Base-by-base conservation (phyloP, 805 yeast genomes). In the Metschnikowia similis region DNA sequence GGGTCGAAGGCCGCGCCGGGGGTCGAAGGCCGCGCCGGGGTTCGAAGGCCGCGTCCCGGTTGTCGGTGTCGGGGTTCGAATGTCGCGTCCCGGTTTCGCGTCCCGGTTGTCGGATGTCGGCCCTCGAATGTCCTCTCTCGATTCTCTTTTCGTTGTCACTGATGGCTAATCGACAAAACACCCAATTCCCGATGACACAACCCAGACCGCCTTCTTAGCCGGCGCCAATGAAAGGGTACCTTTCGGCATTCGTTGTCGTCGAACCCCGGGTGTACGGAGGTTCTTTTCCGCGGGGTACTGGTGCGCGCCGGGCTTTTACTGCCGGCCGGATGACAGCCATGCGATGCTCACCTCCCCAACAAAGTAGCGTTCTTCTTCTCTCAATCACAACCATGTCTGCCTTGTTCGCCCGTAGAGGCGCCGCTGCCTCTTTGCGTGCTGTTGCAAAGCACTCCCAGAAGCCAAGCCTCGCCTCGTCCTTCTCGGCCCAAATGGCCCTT, bases 331-430 rank as follows among this genome's bases (percentile, higher is more conserved):
- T 56, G 60, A 63, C 67, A 61, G 49, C 62, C 60, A 62, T 64
- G 67, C 67, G 67, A 55, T 55, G 50, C 45, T 44, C 48, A 37
- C 45, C 35, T 49, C 57, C 53, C 35, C 48, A 50, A 40, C 41
- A 39, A 45, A 42, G 38, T 31, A 16, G 41, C 35, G 9, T 31
- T 41, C 35, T 34, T 70, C 62, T 53, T 63, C 59, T 51, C 72
- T 8, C 41, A 38, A 5, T n/a, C 27, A 27, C 61, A 85, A 73
- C 32, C 41, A 65, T 69, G 73, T 66, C 72, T 58, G 72, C 71
- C 55, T 62, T 69, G 58, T 64, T 68, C 51, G 70, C 67, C 60
- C 59, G 69, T 50, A 66, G 70, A 60, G 60, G 66, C 57, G 59
- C 65, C 49, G 47, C 55, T 45, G 32, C 45, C n/a, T 61, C 64